Conservation (phyloP, 169 alveolate species). For the Plasmodium adleri region DNA sequence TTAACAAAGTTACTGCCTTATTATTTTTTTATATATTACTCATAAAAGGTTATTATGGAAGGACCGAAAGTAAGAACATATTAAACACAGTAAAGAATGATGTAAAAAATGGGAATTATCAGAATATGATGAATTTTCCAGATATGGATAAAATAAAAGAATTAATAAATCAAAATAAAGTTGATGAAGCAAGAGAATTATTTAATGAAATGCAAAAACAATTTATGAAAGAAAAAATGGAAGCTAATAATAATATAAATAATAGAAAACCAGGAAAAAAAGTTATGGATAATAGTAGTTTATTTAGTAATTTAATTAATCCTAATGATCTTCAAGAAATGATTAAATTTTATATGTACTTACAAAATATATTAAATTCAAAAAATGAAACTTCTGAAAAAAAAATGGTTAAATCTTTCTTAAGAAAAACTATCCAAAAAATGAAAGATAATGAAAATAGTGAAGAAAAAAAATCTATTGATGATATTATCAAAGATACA, state of each 20-base stretch:
- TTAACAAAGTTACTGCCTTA: no score
- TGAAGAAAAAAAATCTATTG: slow-evolving; percentile 66
- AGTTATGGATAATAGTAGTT: background rate
- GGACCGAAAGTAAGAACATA: slow-evolving; percentile 25
- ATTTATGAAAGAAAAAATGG: background rate
- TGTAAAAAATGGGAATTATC: background rate
- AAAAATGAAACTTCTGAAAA: slow-evolving; percentile 68
- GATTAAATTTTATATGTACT: slow-evolving; percentile 72
- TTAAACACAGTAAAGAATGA: slow-evolving; percentile 15
- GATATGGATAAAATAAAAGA: slow-evolving; percentile 48
- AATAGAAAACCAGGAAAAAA: background rate
- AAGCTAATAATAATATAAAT: slow-evolving; percentile 14
- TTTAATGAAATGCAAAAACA: slow-evolving; percentile 38
- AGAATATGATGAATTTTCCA: background rate
- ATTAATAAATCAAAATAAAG: slow-evolving; percentile 35
- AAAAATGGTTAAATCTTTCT: slow-evolving; percentile 72
- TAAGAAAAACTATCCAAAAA: slow-evolving; percentile 74
- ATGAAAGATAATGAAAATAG: slow-evolving; percentile 68
- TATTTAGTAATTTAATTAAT: slow-evolving; percentile 52
- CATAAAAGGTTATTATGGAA: slow-evolving; percentile 1
- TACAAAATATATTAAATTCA: slow-evolving; percentile 59
- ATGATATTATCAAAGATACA: slow-evolving; percentile 64
- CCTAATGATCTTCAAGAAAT: slow-evolving; percentile 68
- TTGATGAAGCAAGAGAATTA: slow-evolving; percentile 39
- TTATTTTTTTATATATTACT: no score